These are phyloP conservation scores for Simplicillium aogashimaense DNA, from an alignment of 2,329 filamentous ascomycete genomes.

Conservation along the genomic window DNA sequence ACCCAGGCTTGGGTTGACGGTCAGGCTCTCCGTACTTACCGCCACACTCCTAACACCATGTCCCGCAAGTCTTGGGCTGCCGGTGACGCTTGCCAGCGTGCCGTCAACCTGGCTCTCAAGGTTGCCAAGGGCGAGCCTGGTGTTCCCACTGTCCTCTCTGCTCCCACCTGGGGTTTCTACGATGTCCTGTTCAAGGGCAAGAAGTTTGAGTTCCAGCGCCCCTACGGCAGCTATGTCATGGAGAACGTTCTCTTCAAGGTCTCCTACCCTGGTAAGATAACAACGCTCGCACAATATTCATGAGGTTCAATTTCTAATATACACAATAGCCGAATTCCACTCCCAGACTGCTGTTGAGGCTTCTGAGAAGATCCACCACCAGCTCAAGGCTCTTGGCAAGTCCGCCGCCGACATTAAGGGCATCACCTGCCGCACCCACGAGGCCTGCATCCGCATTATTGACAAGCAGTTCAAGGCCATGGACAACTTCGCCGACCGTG, in stretches of 20 bases:
- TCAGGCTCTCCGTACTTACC: conserved; percentile 91
- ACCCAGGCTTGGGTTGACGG: conserved; percentile 97
- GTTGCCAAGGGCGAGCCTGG: conserved; percentile 86
- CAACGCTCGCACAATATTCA: background rate
- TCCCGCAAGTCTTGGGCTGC: conserved; percentile 98
- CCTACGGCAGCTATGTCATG: conserved; percentile 98
- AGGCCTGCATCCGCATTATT: conserved; percentile 97
- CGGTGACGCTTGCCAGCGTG: conserved; percentile 92
- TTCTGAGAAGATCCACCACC: conserved; percentile 76
- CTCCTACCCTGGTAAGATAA: conserved; percentile 76
- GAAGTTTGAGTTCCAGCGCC: conserved; percentile 90
- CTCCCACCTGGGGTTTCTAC: conserved; percentile 96
- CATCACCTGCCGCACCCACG: conserved; percentile 91
- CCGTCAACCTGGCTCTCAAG: conserved; percentile 84
- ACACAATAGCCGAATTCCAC: conserved; percentile 72
- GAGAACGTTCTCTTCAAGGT: conserved; percentile 99
- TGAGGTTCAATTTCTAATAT: background rate
- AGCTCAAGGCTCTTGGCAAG: conserved; percentile 78
- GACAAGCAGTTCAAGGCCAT: conserved; percentile 99
- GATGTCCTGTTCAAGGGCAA: conserved; percentile 96
- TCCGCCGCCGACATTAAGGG: conserved; percentile 87
- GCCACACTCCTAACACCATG: conserved; percentile 98
- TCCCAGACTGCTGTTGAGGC: conserved; percentile 97
- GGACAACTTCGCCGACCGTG: conserved; percentile 99
- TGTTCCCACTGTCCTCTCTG: conserved; percentile 84